Evolutionary conservation across 2,329 filamentous ascomycete species (phyloP).

Genomic region (Ophiobolus disseminans): DNA sequence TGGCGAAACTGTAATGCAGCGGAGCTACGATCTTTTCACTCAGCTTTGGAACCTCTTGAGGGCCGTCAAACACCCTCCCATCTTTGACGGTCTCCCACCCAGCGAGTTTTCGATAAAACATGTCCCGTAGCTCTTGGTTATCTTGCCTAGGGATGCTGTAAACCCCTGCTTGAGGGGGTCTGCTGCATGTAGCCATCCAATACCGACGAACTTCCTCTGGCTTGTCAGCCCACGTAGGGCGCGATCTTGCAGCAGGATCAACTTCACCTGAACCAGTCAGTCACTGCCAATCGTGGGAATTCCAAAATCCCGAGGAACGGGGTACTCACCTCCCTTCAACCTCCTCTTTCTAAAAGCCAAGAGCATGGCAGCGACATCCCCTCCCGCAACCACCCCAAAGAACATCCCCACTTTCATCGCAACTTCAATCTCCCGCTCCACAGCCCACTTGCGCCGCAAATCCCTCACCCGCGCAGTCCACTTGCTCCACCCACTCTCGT

Average conservation of each 20-base stretch:
- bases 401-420: constrained; percentile 3
- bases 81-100: too few species aligned
- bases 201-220: constrained; percentile 11
- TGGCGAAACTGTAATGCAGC: too few species aligned
- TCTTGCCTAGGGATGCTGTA: too few species aligned
- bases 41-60: too few species aligned
- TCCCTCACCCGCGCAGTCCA: constrained; percentile 9
- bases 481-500: background rate
- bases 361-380: constrained; percentile 8
- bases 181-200: constrained; percentile 9
- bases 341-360: constrained; percentile 8
- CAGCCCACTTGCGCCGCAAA: constrained; percentile 7
- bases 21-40: too few species aligned
- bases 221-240: constrained; percentile 10
- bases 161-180: too few species aligned
- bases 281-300: background rate
- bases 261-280: background rate
- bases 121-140: too few species aligned
- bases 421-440: constrained; percentile 12
- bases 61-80: too few species aligned
- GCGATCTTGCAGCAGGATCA: background rate
- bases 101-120: too few species aligned
- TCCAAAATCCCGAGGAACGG: background rate
- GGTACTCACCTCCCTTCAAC: background rate
- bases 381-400: constrained; percentile 2